Percentiles rank a stretch among this genome's conserved stretches.
Evolutionary conservation across 371 early-diverging fungal genomes (phyloP).

Genomic region (Mortierella sp.): DNA sequence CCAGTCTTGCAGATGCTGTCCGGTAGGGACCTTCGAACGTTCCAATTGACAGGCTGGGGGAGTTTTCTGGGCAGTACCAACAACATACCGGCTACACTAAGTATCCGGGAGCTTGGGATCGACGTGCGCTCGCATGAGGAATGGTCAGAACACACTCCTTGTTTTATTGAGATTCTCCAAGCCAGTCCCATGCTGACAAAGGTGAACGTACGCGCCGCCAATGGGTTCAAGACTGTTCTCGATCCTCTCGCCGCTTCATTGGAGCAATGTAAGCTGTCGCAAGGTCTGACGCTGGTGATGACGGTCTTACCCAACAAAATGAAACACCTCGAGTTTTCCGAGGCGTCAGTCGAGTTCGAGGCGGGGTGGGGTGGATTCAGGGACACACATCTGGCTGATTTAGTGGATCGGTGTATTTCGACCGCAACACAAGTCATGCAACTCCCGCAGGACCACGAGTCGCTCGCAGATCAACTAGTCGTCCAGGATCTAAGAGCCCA

Average conservation of each 20-base stretch:
- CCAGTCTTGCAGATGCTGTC: conserved; percentile 19
- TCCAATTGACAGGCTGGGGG: background rate
- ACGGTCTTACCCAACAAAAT: too few relatives aligned
- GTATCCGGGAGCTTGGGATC: background rate
- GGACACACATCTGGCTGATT: background rate
- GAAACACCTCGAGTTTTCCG: too few relatives aligned
- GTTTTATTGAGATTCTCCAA: background rate
- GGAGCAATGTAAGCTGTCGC: background rate
- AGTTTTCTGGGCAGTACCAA: conserved; percentile 9
- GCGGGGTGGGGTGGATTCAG: background rate
- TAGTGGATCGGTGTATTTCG: background rate
- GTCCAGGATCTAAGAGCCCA: background rate
- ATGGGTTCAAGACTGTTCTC: background rate
- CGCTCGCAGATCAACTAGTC: background rate
- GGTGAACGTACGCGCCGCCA: background rate
- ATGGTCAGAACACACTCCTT: background rate
- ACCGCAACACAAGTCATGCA: background rate
- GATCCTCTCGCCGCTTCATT: background rate
- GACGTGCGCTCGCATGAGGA: background rate
- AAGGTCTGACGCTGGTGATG: background rate
- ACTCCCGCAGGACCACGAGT: background rate
- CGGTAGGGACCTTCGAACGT: background rate
- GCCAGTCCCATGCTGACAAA: background rate
- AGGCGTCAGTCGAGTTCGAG: background rate
- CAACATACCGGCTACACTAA: background rate